Evolutionary conservation across 768 basidiomycete species (phyloP).

Genomic region (Boletus subparvulus): DNA sequence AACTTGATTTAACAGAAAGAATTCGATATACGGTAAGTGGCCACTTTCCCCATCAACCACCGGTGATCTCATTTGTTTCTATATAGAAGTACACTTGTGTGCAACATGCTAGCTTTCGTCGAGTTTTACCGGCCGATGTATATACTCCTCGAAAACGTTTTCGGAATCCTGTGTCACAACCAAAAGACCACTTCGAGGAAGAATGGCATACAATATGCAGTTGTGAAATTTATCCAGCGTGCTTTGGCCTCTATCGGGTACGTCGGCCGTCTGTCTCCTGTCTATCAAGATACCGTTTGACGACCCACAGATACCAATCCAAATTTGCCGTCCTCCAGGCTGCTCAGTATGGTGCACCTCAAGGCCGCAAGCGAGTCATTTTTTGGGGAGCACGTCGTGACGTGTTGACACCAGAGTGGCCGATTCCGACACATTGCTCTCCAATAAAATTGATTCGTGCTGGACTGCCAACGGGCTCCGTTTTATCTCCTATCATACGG

Average conservation of each 20-base stretch:
- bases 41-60: background rate
- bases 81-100: constrained; percentile 57
- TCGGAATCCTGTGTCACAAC: constrained; percentile 53
- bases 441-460: constrained; percentile 33
- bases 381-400: constrained; percentile 66
- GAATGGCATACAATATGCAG: constrained; percentile 48
- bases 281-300: background rate
- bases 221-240: constrained; percentile 66
- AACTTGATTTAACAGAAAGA: constrained; percentile 39
- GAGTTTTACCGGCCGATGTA: constrained; percentile 63
- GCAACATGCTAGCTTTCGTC: constrained; percentile 69
- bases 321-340: constrained; percentile 66
- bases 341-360: constrained; percentile 70
- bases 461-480: constrained; percentile 45
- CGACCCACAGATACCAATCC: constrained; percentile 53
- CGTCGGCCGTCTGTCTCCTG: constrained; percentile 16
- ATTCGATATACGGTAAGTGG: constrained; percentile 56
- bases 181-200: constrained; percentile 41
- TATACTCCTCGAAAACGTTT: constrained; percentile 74
- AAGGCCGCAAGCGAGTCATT: constrained; percentile 64
- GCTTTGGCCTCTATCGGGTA: constrained; percentile 65
- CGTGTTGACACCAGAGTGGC: constrained; percentile 57
- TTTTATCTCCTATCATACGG: constrained; percentile 44
- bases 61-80: background rate
- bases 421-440: constrained; percentile 60